Conservation (phyloP, 345 rosid species). For the Rubroshorea leprosula region DNA sequence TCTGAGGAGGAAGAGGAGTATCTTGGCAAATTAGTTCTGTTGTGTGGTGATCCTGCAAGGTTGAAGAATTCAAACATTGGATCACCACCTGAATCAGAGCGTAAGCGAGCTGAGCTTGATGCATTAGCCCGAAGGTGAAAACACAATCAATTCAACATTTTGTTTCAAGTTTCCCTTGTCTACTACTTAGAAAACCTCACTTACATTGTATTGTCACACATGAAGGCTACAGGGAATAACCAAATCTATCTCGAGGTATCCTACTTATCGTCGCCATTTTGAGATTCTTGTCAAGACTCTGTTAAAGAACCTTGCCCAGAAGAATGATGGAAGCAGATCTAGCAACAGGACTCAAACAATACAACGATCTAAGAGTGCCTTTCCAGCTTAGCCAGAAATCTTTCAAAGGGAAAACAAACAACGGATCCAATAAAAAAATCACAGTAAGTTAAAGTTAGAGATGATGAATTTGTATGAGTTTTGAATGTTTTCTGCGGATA, state of each 20-base stretch:
- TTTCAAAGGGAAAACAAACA: constrained; percentile 46
- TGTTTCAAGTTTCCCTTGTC: neutral
- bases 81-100: constrained; percentile 63
- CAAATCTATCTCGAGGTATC: constrained; percentile 78
- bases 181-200: neutral
- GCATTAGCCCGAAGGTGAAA: constrained; percentile 87
- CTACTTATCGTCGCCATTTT: constrained; percentile 67
- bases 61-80: constrained; percentile 43
- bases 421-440: constrained; percentile 54
- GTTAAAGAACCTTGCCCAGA: constrained; percentile 55
- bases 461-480: constrained; percentile 41
- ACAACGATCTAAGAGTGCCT: constrained; percentile 47
- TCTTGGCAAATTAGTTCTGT: constrained; percentile 61
- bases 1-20: constrained; percentile 69
- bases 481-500: too few relatives aligned
- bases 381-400: constrained; percentile 54
- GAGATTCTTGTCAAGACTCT: constrained; percentile 43
- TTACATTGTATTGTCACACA: neutral
- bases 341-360: constrained; percentile 25
- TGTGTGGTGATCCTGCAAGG: constrained; percentile 56
- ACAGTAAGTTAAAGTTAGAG: constrained; percentile 24
- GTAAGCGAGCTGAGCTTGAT: constrained; percentile 74
- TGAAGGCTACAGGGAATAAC: constrained; percentile 74
- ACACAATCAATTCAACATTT: neutral
- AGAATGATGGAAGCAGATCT: constrained; percentile 27